Evolutionary conservation across 768 basidiomycete species (phyloP).

Genomic region (Tricholoma sp.): DNA sequence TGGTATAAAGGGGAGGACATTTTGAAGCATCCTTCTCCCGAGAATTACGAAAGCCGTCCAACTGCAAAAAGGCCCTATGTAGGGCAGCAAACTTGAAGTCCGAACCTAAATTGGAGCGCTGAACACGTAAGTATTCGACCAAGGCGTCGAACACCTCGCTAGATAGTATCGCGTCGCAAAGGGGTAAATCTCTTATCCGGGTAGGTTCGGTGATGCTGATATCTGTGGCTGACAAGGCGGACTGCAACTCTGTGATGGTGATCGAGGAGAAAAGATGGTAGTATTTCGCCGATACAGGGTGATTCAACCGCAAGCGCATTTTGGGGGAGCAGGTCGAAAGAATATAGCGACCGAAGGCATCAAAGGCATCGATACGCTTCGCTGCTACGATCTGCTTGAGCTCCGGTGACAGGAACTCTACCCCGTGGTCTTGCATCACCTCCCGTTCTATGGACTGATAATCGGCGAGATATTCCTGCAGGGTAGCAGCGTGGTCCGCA

Average conservation of each 20-base stretch:
- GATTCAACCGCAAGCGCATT: background rate
- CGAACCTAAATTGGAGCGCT: too few species aligned
- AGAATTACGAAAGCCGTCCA: background rate
- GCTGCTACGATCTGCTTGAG: background rate
- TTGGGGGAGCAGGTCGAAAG: background rate
- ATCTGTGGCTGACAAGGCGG: background rate
- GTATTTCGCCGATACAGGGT: background rate
- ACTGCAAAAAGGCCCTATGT: background rate
- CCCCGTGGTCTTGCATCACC: background rate
- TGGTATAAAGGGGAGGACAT: background rate
- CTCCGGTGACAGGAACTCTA: background rate
- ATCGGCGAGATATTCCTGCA: background rate
- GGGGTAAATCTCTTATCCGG: background rate
- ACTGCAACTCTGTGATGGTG: background rate
- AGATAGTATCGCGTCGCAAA: background rate
- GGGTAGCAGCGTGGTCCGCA: background rate
- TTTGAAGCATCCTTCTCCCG: background rate
- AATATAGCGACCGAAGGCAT: background rate
- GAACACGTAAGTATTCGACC: too few species aligned
- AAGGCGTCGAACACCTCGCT: too few species aligned
- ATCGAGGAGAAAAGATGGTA: background rate
- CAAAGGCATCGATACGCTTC: background rate
- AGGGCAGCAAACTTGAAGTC: background rate
- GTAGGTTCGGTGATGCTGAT: too few species aligned
- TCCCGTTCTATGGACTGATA: background rate